Percentiles rank a stretch among this genome's conserved stretches.
Conservation (phyloP, 2,329 filamentous ascomycete species). For the Bipolaris oryzae region DNA sequence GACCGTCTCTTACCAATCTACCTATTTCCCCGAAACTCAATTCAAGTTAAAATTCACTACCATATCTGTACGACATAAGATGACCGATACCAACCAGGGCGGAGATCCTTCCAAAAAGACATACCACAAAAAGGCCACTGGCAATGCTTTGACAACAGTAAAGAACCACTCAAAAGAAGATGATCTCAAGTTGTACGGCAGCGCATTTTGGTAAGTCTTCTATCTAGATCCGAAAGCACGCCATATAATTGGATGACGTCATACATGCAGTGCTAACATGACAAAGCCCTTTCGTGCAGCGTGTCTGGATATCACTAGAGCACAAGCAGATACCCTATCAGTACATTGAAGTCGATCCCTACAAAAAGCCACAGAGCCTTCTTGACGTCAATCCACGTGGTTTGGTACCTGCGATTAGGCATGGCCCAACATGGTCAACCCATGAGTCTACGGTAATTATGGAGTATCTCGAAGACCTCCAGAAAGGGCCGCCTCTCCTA, state of each 20-base stretch:
- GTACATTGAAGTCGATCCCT: slow-evolving; percentile 85
- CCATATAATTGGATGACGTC: slow-evolving; percentile 15
- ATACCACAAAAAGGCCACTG: slow-evolving; percentile 74
- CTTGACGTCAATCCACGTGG: slow-evolving; percentile 78
- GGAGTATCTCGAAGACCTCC: slow-evolving; percentile 86
- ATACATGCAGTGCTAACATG: slow-evolving; percentile 19
- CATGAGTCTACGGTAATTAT: slow-evolving; percentile 82
- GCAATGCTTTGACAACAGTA: slow-evolving; percentile 70
- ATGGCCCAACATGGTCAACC: slow-evolving; percentile 77
- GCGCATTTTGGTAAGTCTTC: slow-evolving; percentile 74
- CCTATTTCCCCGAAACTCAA: neutral
- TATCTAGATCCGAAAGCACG: neutral
- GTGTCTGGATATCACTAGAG: slow-evolving; percentile 88
- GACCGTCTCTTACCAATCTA: neutral
- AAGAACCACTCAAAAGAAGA: slow-evolving; percentile 72
- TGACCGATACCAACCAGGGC: slow-evolving; percentile 57
- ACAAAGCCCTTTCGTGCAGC: slow-evolving; percentile 77
- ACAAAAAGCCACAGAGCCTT: slow-evolving; percentile 71
- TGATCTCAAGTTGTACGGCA: slow-evolving; percentile 78
- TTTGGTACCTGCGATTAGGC: slow-evolving; percentile 75
- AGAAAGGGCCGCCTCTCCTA: slow-evolving; percentile 64
- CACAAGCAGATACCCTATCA: slow-evolving; percentile 79
- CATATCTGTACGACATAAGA: slow-evolving; percentile 36
- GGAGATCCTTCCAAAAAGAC: slow-evolving; percentile 65
- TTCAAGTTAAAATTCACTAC: neutral